phyloP scores from a whole-genome alignment of 148 eudicot genomes.

The Euryodendron excelsum region DNA sequence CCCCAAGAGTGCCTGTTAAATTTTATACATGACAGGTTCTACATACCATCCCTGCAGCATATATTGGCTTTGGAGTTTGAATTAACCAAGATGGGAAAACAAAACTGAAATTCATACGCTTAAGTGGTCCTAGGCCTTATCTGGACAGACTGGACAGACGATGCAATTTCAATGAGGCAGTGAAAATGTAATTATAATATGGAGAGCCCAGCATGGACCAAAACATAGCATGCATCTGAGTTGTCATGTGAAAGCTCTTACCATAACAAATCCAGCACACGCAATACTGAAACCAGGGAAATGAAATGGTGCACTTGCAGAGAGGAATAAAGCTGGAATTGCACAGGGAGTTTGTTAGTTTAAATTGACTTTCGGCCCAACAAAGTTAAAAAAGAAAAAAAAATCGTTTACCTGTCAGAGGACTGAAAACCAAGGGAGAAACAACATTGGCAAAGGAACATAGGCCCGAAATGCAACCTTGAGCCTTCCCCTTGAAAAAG shows the following conservation, averaged over 20 bases:
- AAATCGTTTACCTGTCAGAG: conserved; percentile 47
- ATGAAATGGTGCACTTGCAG: conserved; percentile 56
- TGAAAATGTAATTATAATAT: neutral
- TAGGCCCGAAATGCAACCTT: conserved; percentile 69
- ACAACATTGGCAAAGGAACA: conserved; percentile 48
- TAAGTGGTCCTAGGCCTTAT: neutral
- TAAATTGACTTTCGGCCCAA: neutral
- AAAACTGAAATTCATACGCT: neutral
- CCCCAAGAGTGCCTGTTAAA: neutral
- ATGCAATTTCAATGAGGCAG: neutral
- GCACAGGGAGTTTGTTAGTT: conserved; percentile 11
- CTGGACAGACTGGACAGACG: neutral
- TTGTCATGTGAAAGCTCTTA: conserved; percentile 19
- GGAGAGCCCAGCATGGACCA: neutral
- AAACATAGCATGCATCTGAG: neutral
- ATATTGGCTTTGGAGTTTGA: neutral
- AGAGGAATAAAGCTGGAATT: conserved; percentile 61
- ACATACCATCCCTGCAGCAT: no score
- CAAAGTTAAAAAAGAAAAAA: neutral
- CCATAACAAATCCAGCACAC: conserved; percentile 41
- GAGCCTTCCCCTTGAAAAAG: conserved; percentile 53
- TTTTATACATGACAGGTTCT: neutral
- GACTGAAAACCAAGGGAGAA: conserved; percentile 60
- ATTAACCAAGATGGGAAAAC: neutral
- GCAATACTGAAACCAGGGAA: conserved; percentile 67